Conservation (phyloP, 306 rosid species). For the Glycine latifolia region DNA sequence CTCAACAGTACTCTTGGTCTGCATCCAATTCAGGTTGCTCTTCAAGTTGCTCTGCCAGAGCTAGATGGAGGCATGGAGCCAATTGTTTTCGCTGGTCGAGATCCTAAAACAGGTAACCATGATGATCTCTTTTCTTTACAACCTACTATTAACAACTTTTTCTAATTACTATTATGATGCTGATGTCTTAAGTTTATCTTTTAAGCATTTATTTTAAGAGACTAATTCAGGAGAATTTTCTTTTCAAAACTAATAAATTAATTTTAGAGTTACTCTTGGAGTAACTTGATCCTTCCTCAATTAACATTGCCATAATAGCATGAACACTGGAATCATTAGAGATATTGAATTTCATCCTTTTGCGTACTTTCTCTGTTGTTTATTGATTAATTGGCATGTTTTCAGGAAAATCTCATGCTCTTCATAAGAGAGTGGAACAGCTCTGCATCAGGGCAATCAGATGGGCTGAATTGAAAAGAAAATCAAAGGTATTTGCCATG, state of each 20-base stretch:
- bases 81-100: conserved; percentile 92
- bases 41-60: conserved; percentile 98
- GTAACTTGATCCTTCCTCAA: too few species aligned
- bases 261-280: too few species aligned
- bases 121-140: not conserved
- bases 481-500: conserved; percentile 54
- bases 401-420: conserved; percentile 64
- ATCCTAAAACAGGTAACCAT: conserved; percentile 84
- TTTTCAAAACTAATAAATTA: not conserved
- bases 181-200: not conserved
- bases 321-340: not conserved
- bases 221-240: not conserved
- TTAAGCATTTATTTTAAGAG: not conserved
- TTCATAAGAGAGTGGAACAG: conserved; percentile 66
- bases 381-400: conserved; percentile 34
- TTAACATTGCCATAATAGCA: not conserved
- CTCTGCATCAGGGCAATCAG: conserved; percentile 61
- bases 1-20: conserved; percentile 90
- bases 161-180: not conserved
- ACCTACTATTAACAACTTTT: not conserved
- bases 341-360: not conserved
- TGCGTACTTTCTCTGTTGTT: conserved; percentile 4
- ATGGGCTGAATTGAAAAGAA: conserved; percentile 63
- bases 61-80: conserved; percentile 99
- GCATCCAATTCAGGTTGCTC: conserved; percentile 98